A percentile compares a stretch with the other conserved stretches of the same genome.
phyloP scores from a whole-genome alignment of 305 asterid genomes.

The Stenogyne calaminthoides region DNA sequence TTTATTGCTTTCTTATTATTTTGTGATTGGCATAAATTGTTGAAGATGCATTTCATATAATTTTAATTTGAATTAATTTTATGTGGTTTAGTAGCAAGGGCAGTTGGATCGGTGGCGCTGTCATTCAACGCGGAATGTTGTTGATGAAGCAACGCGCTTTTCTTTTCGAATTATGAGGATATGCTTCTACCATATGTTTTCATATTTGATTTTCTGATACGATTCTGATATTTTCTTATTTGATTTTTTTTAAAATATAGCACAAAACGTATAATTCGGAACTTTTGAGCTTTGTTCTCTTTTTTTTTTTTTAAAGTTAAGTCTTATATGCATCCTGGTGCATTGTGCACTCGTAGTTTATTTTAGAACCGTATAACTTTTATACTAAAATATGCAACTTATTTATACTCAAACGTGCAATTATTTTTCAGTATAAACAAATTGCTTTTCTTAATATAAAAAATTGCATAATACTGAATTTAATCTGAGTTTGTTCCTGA shows the following conservation, averaged over 20 bases:
- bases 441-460: too few species aligned
- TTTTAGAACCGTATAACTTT: too few species aligned
- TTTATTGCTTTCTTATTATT: constrained; percentile 14
- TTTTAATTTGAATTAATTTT: background rate
- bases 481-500: background rate
- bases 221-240: background rate
- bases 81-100: background rate
- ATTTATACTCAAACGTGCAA: too few species aligned
- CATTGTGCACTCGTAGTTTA: too few species aligned
- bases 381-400: too few species aligned
- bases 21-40: constrained; percentile 22
- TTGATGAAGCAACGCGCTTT: constrained; percentile 24
- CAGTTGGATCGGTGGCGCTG: background rate
- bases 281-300: too few species aligned
- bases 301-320: too few species aligned
- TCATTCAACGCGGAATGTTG: constrained; percentile 32
- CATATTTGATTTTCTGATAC: background rate
- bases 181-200: background rate
- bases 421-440: too few species aligned
- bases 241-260: background rate
- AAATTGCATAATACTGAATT: too few species aligned
- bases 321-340: too few species aligned
- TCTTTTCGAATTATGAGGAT: constrained; percentile 10
- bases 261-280: background rate
- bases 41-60: constrained; percentile 1